These are phyloP conservation scores for Nakazawaea populi DNA, from an alignment of 805 yeast species.

Conservation along the genomic window DNA sequence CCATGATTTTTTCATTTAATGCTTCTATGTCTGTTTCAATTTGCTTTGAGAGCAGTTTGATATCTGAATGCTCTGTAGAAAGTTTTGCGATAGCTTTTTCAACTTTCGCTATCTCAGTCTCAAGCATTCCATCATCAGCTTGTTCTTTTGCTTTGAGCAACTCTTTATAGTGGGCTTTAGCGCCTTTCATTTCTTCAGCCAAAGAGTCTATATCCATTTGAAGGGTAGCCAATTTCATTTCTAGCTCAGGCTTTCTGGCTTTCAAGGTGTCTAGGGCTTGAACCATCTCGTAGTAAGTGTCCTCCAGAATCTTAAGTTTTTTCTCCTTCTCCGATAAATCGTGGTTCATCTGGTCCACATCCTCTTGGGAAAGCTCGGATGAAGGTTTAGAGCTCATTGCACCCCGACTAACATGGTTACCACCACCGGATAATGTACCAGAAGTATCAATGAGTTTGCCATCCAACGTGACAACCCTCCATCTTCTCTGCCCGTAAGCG, in stretches of 20 bases:
- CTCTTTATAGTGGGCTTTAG: conserved; percentile 36
- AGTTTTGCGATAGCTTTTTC: conserved; percentile 29
- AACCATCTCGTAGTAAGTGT: conserved; percentile 54
- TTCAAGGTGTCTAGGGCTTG: conserved; percentile 49
- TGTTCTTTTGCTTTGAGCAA: conserved; percentile 15
- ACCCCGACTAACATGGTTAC: conserved; percentile 62
- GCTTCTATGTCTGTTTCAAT: conserved; percentile 49
- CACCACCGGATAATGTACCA: conserved; percentile 98
- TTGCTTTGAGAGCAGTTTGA: conserved; percentile 51
- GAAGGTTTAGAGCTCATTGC: conserved; percentile 54
- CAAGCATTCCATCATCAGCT: conserved; percentile 13
- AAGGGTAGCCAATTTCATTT: conserved; percentile 50
- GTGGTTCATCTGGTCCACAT: conserved; percentile 45
- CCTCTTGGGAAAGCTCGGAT: conserved; percentile 46
- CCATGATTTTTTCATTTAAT: conserved; percentile 75
- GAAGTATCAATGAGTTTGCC: conserved; percentile 89
- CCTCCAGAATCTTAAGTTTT: conserved; percentile 41
- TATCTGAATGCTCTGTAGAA: conserved; percentile 15
- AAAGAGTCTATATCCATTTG: conserved; percentile 61
- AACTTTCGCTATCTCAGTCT: conserved; percentile 15
- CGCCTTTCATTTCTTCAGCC: conserved; percentile 44
- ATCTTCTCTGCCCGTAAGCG: conserved; percentile 69
- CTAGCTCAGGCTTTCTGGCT: conserved; percentile 67
- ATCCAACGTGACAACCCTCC: conserved; percentile 86
- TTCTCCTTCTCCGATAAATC: conserved; percentile 50